Conservation (phyloP, 371 early-diverging fungal species). For the Mortierella sp. region DNA sequence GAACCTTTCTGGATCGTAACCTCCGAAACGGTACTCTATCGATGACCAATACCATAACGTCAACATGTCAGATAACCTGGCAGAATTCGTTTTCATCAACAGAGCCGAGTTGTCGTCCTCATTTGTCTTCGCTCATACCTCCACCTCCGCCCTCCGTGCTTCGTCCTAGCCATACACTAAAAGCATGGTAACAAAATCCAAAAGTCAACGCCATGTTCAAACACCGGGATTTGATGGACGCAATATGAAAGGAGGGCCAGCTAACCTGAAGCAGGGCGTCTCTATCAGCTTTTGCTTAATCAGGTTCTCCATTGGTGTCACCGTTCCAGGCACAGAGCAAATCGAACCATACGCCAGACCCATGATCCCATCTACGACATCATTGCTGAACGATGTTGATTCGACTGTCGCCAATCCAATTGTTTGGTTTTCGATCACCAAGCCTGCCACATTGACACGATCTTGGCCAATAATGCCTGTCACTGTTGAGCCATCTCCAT, state of each 20-base stretch:
- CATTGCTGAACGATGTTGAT: constrained; percentile 50
- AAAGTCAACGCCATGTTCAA: too few relatives aligned
- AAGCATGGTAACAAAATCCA: background rate
- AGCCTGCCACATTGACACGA: constrained; percentile 57
- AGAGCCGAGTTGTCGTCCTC: too few relatives aligned
- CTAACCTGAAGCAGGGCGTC: constrained; percentile 54
- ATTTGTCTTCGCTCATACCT: constrained; percentile 30
- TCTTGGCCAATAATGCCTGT: constrained; percentile 58
- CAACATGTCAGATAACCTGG: too few relatives aligned
- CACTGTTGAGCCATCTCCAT: constrained; percentile 66
- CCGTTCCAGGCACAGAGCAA: constrained; percentile 47
- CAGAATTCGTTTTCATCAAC: too few relatives aligned
- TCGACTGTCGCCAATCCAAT: constrained; percentile 54
- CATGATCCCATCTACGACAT: constrained; percentile 58
- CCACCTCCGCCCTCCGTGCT: constrained; percentile 59
- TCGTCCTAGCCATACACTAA: constrained; percentile 57
- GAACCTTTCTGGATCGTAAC: constrained; percentile 52
- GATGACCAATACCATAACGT: constrained; percentile 1
- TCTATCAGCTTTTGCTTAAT: constrained; percentile 57
- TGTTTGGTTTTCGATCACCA: constrained; percentile 55
- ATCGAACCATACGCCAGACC: constrained; percentile 58
- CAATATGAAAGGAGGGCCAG: background rate
- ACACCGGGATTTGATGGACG: background rate
- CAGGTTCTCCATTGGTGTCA: constrained; percentile 59
- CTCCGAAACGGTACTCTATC: constrained; percentile 58